These are phyloP conservation scores for Proliferodiscus dingleyae DNA, from an alignment of 2,329 filamentous ascomycete genomes.

Conservation along the genomic window DNA sequence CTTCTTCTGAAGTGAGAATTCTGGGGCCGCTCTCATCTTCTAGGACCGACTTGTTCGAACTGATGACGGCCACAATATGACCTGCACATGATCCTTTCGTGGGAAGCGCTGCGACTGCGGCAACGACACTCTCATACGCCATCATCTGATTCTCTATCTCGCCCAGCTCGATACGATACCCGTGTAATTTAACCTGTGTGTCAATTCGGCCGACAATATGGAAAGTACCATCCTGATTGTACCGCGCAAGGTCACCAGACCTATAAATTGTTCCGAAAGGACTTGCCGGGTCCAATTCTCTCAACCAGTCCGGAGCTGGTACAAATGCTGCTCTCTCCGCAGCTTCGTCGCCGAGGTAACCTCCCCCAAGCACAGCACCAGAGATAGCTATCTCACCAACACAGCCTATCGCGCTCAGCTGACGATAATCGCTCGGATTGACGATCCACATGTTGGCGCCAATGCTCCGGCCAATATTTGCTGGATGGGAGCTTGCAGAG, in stretches of 20 bases:
- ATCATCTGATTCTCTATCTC: constrained; percentile 55
- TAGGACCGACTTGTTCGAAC: constrained; percentile 8
- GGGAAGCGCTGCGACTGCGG: constrained; percentile 49
- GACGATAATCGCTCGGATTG: neutral
- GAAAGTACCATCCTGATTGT: constrained; percentile 59
- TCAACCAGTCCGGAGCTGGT: constrained; percentile 39
- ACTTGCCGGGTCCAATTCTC: neutral
- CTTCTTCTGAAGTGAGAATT: neutral
- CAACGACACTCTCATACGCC: neutral
- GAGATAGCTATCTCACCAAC: constrained; percentile 66
- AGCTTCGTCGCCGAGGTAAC: constrained; percentile 72
- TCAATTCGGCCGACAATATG: constrained; percentile 75
- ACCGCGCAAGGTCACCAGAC: constrained; percentile 73
- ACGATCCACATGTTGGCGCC: constrained; percentile 53
- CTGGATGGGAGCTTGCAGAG: constrained; percentile 45
- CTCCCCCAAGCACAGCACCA: constrained; percentile 68
- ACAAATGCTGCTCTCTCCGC: constrained; percentile 68
- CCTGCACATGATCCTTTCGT: constrained; percentile 32
- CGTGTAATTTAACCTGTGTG: constrained; percentile 75
- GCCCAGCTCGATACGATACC: constrained; percentile 73
- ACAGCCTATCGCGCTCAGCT: constrained; percentile 13
- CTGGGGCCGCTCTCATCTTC: neutral
- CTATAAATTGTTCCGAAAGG: constrained; percentile 58
- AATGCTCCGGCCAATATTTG: constrained; percentile 69
- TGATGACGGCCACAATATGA: constrained; percentile 27